Conservation (phyloP, 2,329 filamentous ascomycete genomes). For the Diaporthe sp. region DNA sequence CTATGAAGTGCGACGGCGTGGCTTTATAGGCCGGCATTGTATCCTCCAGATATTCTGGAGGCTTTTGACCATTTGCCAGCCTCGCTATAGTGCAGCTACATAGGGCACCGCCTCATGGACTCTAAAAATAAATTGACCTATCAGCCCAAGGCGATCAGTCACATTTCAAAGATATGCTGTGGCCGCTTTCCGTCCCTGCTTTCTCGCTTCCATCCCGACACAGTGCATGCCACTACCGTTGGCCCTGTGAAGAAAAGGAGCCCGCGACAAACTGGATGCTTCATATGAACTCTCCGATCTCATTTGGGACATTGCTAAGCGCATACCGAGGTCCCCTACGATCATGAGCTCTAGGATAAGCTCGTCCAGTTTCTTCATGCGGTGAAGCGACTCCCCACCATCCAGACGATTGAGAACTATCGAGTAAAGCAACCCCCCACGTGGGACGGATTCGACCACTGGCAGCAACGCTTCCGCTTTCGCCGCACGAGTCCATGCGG, state of each 20-base stretch:
- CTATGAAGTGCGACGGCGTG: no score
- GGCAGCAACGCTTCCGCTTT: conserved; percentile 5
- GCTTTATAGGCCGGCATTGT: no score
- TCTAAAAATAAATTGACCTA: no score
- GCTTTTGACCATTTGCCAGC: no score
- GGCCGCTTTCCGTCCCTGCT: no score
- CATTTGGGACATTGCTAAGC: neutral
- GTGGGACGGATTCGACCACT: neutral
- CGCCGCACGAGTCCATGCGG: neutral
- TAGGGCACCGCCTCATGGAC: no score
- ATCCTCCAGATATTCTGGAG: no score
- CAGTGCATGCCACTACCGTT: no score
- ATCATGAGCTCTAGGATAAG: conserved; percentile 10
- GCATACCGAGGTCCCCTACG: neutral
- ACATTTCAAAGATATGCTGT: no score
- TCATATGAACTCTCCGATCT: neutral
- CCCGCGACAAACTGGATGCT: neutral
- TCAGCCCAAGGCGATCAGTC: no score
- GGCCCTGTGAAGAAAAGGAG: neutral
- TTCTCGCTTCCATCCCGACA: no score
- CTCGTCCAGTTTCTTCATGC: neutral
- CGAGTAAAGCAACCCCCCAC: neutral
- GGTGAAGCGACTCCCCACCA: neutral
- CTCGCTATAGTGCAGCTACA: no score
- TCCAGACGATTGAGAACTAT: neutral